phyloP scores from a whole-genome alignment of 208 protist genomes.

The Angomonas ambiguus region DNA sequence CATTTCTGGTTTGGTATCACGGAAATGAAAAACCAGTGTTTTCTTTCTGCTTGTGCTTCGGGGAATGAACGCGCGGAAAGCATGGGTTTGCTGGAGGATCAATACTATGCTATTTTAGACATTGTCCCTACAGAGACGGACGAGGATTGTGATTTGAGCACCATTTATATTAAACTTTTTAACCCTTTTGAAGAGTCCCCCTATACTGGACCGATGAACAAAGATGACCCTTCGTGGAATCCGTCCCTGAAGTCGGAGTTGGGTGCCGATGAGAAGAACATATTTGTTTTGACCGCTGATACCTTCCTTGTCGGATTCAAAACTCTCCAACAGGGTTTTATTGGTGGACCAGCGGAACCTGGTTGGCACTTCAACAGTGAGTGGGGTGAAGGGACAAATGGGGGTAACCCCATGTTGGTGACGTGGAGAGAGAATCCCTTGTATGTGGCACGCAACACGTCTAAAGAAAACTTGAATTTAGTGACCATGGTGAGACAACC shows the following conservation, averaged over 20 bases:
- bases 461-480: conserved; percentile 27
- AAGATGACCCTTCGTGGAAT: conserved; percentile 35
- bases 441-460: conserved; percentile 48
- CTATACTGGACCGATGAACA: conserved; percentile 45
- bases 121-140: conserved; percentile 22
- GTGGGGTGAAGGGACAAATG: conserved; percentile 59
- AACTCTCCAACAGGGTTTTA: conserved; percentile 37
- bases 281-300: conserved; percentile 33
- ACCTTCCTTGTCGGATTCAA: conserved; percentile 32
- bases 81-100: conserved; percentile 35
- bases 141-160: conserved; percentile 14
- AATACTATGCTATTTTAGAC: conserved; percentile 45
- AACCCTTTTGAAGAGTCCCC: conserved; percentile 42
- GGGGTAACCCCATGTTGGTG: conserved; percentile 59
- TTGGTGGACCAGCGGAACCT: conserved; percentile 31
- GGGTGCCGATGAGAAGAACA: conserved; percentile 24
- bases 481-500: conserved; percentile 52
- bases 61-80: conserved; percentile 15
- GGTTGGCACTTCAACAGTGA: conserved; percentile 63
- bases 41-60: conserved; percentile 28
- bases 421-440: conserved; percentile 75
- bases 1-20: conserved; percentile 42
- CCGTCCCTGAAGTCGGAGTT: conserved; percentile 20
- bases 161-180: conserved; percentile 41
- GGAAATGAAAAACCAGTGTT: conserved; percentile 14